Conservation (phyloP, 2,329 filamentous ascomycete genomes). For the Plenodomus tracheiphilus region DNA sequence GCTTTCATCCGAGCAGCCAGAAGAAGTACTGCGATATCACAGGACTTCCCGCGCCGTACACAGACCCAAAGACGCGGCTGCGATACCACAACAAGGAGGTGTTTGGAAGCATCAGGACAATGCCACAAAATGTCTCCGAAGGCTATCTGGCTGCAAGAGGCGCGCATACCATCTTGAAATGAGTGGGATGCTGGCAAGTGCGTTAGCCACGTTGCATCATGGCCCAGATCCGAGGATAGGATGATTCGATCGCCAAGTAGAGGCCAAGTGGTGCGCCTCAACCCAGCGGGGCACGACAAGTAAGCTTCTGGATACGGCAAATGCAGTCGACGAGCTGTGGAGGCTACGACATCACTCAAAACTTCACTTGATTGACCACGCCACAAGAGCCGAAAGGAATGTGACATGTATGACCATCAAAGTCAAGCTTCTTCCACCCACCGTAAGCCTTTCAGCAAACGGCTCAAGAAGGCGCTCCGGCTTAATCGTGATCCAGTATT, state of each 20-base stretch:
- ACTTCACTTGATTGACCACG: not conserved
- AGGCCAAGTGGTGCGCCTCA: too few species aligned
- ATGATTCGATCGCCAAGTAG: not conserved
- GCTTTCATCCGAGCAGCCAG: conserved; percentile 73
- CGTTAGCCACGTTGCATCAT: too few species aligned
- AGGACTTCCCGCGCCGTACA: conserved; percentile 85
- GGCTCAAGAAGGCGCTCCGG: conserved; percentile 93
- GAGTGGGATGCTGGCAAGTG: conserved; percentile 37
- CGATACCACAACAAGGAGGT: conserved; percentile 93
- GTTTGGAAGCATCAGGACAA: conserved; percentile 76
- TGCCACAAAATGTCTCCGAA: conserved; percentile 83
- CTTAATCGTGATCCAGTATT: conserved; percentile 87
- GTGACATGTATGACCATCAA: conserved; percentile 77
- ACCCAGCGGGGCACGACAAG: too few species aligned
- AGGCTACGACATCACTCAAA: not conserved
- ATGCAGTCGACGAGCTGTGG: too few species aligned
- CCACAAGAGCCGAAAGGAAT: not conserved
- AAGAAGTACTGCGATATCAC: conserved; percentile 96
- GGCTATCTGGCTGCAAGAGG: conserved; percentile 87
- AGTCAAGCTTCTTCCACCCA: conserved; percentile 96
- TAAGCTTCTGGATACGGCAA: too few species aligned
- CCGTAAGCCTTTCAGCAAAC: conserved; percentile 74
- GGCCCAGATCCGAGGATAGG: too few species aligned
- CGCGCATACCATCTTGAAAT: conserved; percentile 92
- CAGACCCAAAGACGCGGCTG: conserved; percentile 91